Evolutionary conservation across 2,329 filamentous ascomycete genomes (phyloP).

Genomic region (Aspergillus terreus): DNA sequence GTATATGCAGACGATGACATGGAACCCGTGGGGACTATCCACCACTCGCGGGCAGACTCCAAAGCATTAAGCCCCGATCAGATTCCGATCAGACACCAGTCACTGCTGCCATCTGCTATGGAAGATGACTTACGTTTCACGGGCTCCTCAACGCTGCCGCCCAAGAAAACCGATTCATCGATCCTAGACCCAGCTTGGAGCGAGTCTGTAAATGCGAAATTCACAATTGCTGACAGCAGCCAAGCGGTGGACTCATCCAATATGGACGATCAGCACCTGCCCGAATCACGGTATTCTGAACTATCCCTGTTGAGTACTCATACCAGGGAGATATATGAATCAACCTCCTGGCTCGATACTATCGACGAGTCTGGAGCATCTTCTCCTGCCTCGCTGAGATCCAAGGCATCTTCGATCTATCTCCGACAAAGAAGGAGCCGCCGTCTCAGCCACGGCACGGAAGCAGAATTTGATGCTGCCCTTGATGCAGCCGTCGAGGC

Average conservation of each 20-base stretch:
- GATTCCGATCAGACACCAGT: slow-evolving; percentile 36
- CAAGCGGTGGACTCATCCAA: background rate
- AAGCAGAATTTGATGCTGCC: slow-evolving; percentile 89
- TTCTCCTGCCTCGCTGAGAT: slow-evolving; percentile 73
- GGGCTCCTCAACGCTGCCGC: slow-evolving; percentile 5
- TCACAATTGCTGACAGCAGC: background rate
- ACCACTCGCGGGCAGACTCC: slow-evolving; percentile 22
- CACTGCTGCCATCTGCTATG: slow-evolving; percentile 33
- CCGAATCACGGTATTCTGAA: slow-evolving; percentile 11
- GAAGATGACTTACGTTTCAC: slow-evolving; percentile 24
- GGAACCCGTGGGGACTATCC: slow-evolving; percentile 49
- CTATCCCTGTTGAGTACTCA: slow-evolving; percentile 20
- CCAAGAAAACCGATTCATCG: slow-evolving; percentile 33
- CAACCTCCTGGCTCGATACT: slow-evolving; percentile 89
- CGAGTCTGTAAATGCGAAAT: background rate
- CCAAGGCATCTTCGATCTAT: slow-evolving; percentile 68
- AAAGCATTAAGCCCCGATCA: slow-evolving; percentile 24
- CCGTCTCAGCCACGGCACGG: slow-evolving; percentile 66
- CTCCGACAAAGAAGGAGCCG: slow-evolving; percentile 68
- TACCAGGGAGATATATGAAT: slow-evolving; percentile 63
- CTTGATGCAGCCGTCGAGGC: slow-evolving; percentile 94
- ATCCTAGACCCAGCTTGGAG: background rate
- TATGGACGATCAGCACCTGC: slow-evolving; percentile 1
- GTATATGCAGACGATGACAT: slow-evolving; percentile 50
- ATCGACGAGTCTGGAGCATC: slow-evolving; percentile 88